A percentile compares a stretch with the other conserved stretches of the same genome.
Evolutionary conservation across 2,329 filamentous ascomycete genomes (phyloP).

Genomic region (Arthrobotrys sinensis): DNA sequence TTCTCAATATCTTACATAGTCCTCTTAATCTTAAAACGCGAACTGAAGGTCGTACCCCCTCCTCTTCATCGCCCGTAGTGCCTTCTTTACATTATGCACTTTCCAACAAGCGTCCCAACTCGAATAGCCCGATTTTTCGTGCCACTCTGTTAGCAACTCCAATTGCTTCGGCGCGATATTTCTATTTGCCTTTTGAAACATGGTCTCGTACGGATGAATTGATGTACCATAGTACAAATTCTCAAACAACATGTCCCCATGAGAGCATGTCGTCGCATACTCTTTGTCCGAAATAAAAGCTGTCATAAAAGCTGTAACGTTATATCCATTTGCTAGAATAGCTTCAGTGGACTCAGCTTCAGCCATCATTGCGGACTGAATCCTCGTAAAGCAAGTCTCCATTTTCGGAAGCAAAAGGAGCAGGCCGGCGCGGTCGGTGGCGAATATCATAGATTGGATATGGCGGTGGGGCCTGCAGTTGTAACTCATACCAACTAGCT

Average conservation of each 20-base stretch:
- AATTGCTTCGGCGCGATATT: neutral
- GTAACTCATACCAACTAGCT: conserved; percentile 68
- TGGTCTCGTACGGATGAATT: conserved; percentile 16
- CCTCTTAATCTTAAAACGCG: neutral
- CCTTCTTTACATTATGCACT: neutral
- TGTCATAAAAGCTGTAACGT: conserved; percentile 14
- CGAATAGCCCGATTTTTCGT: conserved; percentile 1
- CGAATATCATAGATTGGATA: conserved; percentile 67
- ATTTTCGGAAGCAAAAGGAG: conserved; percentile 65
- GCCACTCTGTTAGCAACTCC: conserved; percentile 1
- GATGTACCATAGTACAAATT: neutral
- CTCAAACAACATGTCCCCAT: neutral
- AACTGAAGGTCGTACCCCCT: neutral
- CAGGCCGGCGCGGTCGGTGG: conserved; percentile 67
- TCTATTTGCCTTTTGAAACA: conserved; percentile 17
- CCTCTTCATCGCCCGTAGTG: neutral
- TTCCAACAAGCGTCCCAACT: conserved; percentile 2
- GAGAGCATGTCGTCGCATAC: neutral
- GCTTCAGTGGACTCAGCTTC: neutral
- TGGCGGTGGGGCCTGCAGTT: conserved; percentile 67
- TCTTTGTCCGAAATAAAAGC: neutral
- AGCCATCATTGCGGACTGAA: neutral
- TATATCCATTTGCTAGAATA: neutral
- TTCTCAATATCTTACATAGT: too few species aligned
- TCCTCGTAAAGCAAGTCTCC: neutral